phyloP scores from a whole-genome alignment of 2,329 filamentous ascomycete species.

The Coniochaeta prunicola region DNA sequence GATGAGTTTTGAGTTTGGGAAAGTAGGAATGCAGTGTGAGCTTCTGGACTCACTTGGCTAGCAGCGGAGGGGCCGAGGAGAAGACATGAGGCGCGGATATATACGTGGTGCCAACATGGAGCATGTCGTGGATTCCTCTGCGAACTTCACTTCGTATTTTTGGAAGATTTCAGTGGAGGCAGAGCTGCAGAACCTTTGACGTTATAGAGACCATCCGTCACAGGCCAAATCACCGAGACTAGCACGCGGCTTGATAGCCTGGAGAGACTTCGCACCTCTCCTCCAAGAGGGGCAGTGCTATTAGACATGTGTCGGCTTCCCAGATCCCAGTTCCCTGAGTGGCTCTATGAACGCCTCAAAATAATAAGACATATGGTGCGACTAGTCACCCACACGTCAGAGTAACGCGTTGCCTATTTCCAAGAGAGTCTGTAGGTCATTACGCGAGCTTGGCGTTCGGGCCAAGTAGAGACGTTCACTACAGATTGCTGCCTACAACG shows the following conservation, averaged over 20 bases:
- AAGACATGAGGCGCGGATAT: neutral
- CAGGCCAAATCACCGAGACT: neutral
- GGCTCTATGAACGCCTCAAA: neutral
- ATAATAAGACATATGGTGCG: neutral
- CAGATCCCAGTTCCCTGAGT: neutral
- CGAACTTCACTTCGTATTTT: neutral
- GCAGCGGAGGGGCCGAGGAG: neutral
- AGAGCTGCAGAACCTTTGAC: neutral
- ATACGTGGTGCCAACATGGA: neutral
- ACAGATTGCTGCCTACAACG: neutral
- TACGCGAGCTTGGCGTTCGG: neutral
- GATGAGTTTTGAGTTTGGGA: neutral
- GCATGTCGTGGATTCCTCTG: too few species aligned
- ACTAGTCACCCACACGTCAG: neutral
- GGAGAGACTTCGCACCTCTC: neutral
- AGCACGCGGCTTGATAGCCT: neutral
- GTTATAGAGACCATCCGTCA: neutral
- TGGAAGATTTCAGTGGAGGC: neutral
- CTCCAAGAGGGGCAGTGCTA: neutral
- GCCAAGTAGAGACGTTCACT: neutral
- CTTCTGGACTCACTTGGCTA: neutral
- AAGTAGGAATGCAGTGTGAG: too few species aligned
- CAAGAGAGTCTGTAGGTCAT: neutral
- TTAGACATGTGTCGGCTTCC: neutral
- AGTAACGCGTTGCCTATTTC: neutral